Evolutionary conservation across 164 flowering plant genomes (phyloP), one percentile per base, ranked within the genome.

Genomic region (Vitis rupestris): DNA sequence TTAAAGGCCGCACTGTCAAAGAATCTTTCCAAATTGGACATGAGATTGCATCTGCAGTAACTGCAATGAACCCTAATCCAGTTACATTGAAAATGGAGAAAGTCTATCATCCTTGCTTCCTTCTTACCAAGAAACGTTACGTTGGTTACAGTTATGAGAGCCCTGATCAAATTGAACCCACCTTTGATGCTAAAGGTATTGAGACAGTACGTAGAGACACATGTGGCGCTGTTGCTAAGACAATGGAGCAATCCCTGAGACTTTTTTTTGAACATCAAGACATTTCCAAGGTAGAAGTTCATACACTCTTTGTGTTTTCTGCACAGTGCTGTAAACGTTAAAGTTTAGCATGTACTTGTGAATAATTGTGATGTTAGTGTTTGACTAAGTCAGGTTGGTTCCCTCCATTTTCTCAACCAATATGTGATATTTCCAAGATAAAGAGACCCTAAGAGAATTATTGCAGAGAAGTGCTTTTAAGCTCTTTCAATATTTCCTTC

Each of bases 171-270:
- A 64, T 14, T 49, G 83, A 82, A 62, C 97, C 97, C 19, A 15
- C 74, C 1, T 96, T 96, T 86, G 97, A 91, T 84, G 98, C 99
- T 52, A 91, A 95, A 84, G 99, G 99, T 56, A 91, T 95, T 76
- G 99, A 95, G 82, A 95, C 99, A 27, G 98, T 95, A 8, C 86
- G 99, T 44, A 86, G 99, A 77, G 99, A 95, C 77, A 83, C 97
- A 9, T 95, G 99, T 80, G 83, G 67, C 27, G 99, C 93, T 61
- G 99, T 96, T 65, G 80, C 99, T 61, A 96, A 91, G 82, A 86
- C 82, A 12, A 75, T 96, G 90, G 99, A 93, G 85, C 80, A 86
- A 74, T 90, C 98, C 14, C 67, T 93, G 64, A 82, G 90, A 77
- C 78, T 83, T 3, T 88, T 84, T 71, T 95, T 96, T 61, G 91